A percentile compares a stretch with the other conserved stretches of the same genome.
Evolutionary conservation across 2,329 filamentous ascomycete species (phyloP).

Genomic region (Claviceps pazoutovae): DNA sequence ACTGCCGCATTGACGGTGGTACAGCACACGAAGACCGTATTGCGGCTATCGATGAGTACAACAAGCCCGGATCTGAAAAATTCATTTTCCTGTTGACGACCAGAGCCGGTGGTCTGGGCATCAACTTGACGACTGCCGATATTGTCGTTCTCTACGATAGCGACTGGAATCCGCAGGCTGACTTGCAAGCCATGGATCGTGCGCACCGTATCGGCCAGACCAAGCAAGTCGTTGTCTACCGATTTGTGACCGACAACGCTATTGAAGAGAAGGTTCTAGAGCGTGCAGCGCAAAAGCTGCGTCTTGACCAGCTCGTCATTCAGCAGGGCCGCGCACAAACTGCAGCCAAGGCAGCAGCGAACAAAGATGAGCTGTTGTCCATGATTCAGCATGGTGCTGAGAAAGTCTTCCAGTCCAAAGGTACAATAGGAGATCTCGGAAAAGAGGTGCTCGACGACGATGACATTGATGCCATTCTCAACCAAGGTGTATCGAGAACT

Average conservation of each 20-base stretch:
- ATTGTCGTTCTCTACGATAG: constrained; percentile 96
- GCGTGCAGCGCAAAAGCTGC: constrained; percentile 88
- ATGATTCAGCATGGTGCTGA: constrained; percentile 99
- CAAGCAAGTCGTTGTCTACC: constrained; percentile 92
- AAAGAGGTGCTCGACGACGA: constrained; percentile 60
- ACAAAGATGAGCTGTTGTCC: constrained; percentile 86
- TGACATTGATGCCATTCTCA: constrained; percentile 80
- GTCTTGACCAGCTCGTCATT: constrained; percentile 92
- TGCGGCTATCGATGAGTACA: constrained; percentile 95
- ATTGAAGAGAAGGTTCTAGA: constrained; percentile 98
- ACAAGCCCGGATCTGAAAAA: constrained; percentile 87
- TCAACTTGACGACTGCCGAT: constrained; percentile 89
- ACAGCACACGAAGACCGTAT: constrained; percentile 97
- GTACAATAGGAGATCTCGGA: constrained; percentile 46
- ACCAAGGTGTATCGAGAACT: constrained; percentile 76
- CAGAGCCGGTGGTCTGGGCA: constrained; percentile 86
- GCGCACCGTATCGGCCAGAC: constrained; percentile 97
- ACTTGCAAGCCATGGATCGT: constrained; percentile 97
- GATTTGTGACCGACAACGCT: constrained; percentile 93
- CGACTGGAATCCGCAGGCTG: constrained; percentile 97
- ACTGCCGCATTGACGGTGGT: constrained; percentile 92
- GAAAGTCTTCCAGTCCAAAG: constrained; percentile 71
- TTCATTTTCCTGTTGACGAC: constrained; percentile 94
- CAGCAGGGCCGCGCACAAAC: constrained; percentile 91
- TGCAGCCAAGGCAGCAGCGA: constrained; percentile 78